Evolutionary conservation across 1,284 basidiomycete genomes (phyloP).

Genomic region (Cutaneotrichosporon dermatis): DNA sequence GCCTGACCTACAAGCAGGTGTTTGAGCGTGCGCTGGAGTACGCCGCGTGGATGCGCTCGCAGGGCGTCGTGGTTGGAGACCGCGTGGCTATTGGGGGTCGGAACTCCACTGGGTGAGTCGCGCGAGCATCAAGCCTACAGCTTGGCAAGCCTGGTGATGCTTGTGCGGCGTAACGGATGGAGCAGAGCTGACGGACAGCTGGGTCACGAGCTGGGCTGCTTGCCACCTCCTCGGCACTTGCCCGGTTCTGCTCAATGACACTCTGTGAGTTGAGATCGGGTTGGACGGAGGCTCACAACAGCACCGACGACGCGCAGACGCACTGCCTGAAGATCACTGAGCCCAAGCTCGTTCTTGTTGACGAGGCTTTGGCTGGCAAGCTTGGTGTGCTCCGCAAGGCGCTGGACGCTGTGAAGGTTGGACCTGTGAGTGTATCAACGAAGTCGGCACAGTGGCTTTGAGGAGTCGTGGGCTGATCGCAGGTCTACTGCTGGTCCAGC

Average conservation of each 20-base stretch:
- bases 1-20: constrained; percentile 29
- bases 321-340: constrained; percentile 28
- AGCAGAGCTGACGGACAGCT: constrained; percentile 8
- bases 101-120: constrained; percentile 23
- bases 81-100: constrained; percentile 37
- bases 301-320: constrained; percentile 8
- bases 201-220: constrained; percentile 36
- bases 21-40: constrained; percentile 21
- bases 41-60: constrained; percentile 32
- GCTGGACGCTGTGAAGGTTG: constrained; percentile 2
- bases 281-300: not conserved
- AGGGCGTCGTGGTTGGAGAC: constrained; percentile 28
- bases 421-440: not conserved
- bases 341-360: constrained; percentile 32
- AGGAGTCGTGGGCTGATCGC: too few species aligned
- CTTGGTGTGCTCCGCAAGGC: constrained; percentile 14
- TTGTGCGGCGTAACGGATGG: too few species aligned
- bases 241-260: constrained; percentile 36
- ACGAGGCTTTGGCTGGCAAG: constrained; percentile 28
- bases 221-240: constrained; percentile 39
- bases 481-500: constrained; percentile 8
- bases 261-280: constrained; percentile 22
- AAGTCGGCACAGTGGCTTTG: too few species aligned
- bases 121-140: too few species aligned
- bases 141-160: not conserved